A percentile compares a stretch with the other conserved stretches of the same genome.
Conservation (phyloP, 2,329 filamentous ascomycete species). For the Emergomyces orientalis region DNA sequence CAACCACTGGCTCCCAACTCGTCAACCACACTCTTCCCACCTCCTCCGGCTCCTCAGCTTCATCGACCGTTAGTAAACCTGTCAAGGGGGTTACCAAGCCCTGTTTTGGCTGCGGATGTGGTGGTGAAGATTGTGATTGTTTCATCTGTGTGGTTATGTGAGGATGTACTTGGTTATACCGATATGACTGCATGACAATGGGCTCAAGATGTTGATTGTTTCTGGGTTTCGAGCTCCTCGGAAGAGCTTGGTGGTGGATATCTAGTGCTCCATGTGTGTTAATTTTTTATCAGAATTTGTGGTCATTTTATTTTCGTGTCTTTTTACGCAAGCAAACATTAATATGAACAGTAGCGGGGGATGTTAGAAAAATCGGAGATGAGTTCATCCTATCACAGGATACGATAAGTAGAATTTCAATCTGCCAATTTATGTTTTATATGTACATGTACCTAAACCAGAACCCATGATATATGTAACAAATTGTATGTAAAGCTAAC, state of each 20-base stretch:
- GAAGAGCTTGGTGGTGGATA: not conserved
- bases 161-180: conserved; percentile 5
- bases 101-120: conserved; percentile 35
- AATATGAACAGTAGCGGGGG: not conserved
- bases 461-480: not conserved
- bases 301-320: not conserved
- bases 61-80: conserved; percentile 29
- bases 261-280: not conserved
- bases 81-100: conserved; percentile 33
- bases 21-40: conserved; percentile 27
- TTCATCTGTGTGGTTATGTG: conserved; percentile 36
- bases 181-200: not conserved
- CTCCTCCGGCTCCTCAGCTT: conserved; percentile 26
- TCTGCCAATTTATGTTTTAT: not conserved
- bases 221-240: not conserved
- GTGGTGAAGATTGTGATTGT: conserved; percentile 34
- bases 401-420: not conserved
- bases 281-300: not conserved
- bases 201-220: not conserved
- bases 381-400: not conserved
- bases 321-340: not conserved
- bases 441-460: not conserved
- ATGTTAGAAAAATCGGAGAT: not conserved
- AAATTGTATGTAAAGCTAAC: not conserved
- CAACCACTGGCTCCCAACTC: conserved; percentile 14